These are phyloP conservation scores for Phytophthora sojae DNA, from an alignment of 352 stramenopile genomes.

Conservation along the genomic window DNA sequence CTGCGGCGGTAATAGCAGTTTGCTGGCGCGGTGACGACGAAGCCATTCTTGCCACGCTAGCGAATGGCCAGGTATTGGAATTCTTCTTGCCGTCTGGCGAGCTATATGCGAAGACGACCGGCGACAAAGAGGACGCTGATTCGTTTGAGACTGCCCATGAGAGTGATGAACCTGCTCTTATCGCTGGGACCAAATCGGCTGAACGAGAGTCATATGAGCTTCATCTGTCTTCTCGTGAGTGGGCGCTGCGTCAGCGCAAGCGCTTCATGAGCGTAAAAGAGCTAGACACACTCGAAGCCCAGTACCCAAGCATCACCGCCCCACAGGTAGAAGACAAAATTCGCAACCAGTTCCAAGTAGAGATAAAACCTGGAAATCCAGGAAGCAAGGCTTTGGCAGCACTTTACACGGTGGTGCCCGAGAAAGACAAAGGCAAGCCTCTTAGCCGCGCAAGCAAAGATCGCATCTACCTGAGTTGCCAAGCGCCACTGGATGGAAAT, in stretches of 20 bases:
- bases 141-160: slow-evolving; percentile 4
- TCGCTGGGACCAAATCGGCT: neutral
- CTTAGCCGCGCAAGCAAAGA: slow-evolving; percentile 21
- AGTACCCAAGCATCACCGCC: slow-evolving; percentile 45
- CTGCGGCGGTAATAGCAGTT: slow-evolving; percentile 45
- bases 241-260: slow-evolving; percentile 51
- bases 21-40: slow-evolving; percentile 76
- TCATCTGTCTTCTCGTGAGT: slow-evolving; percentile 48
- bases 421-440: slow-evolving; percentile 36
- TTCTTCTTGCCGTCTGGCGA: slow-evolving; percentile 61
- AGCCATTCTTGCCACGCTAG: slow-evolving; percentile 74
- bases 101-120: slow-evolving; percentile 13
- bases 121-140: slow-evolving; percentile 10
- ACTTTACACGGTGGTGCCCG: slow-evolving; percentile 41
- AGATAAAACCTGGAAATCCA: slow-evolving; percentile 30
- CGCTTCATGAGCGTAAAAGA: slow-evolving; percentile 63
- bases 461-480: slow-evolving; percentile 59
- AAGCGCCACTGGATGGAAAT: slow-evolving; percentile 40
- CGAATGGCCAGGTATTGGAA: slow-evolving; percentile 65
- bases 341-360: slow-evolving; percentile 57
- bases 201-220: slow-evolving; percentile 69
- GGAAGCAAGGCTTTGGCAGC: slow-evolving; percentile 46
- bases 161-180: slow-evolving; percentile 6
- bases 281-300: slow-evolving; percentile 51
- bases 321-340: slow-evolving; percentile 59